Percentiles rank a stretch among this genome's conserved stretches.
phyloP scores from a whole-genome alignment of 1,139 yeast species.

The Arxiozyma heterogenica region DNA sequence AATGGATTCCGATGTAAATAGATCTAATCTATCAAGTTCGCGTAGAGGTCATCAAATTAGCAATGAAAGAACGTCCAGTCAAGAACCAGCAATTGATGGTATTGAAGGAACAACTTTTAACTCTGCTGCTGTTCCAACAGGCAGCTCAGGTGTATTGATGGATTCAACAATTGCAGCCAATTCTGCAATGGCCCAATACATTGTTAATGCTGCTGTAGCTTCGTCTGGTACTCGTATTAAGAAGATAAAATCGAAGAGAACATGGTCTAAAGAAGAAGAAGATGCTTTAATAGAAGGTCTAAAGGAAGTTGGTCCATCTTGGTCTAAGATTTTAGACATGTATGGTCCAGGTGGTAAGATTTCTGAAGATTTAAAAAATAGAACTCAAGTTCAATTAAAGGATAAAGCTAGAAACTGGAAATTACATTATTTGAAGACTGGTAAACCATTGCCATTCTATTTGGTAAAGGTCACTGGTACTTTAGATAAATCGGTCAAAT shows the following conservation, averaged over 20 bases:
- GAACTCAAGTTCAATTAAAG: conserved; percentile 84
- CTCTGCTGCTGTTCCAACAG: background rate
- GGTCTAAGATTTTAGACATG: conserved; percentile 81
- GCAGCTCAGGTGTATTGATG: background rate
- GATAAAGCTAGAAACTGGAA: conserved; percentile 96
- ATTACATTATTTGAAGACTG: conserved; percentile 66
- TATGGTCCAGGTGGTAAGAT: conserved; percentile 90
- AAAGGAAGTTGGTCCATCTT: conserved; percentile 75
- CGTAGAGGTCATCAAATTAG: background rate
- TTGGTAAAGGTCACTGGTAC: conserved; percentile 82
- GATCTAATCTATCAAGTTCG: background rate
- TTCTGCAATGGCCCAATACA: conserved; percentile 7
- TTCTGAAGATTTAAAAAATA: conserved; percentile 71
- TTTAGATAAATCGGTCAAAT: conserved; percentile 45
- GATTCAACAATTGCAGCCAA: background rate
- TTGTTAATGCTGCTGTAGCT: conserved; percentile 20
- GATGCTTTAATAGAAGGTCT: conserved; percentile 74
- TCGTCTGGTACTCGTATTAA: conserved; percentile 12
- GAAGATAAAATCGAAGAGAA: conserved; percentile 32
- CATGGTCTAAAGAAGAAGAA: conserved; percentile 89
- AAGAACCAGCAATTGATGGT: background rate
- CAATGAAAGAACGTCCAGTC: background rate
- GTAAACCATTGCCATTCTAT: conserved; percentile 67
- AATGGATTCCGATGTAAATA: background rate
- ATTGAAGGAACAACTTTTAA: background rate